Evolutionary conservation across 768 basidiomycete genomes (phyloP), one percentile per base, ranked within the genome.

Genomic region (Tricholomella constricta): DNA sequence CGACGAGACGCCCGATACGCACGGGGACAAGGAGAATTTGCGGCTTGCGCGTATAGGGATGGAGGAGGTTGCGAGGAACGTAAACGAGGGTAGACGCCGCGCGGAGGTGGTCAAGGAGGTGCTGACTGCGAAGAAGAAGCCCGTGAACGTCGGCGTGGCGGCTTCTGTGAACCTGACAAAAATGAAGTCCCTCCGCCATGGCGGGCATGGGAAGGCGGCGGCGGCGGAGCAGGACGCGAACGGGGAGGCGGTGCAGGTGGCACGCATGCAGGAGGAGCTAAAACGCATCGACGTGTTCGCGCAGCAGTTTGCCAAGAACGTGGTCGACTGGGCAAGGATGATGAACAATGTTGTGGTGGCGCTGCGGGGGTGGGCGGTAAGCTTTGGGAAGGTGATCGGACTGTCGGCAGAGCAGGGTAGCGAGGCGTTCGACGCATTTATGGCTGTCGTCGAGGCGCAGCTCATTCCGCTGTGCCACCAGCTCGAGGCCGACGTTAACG

Each of bases 61-160:
- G 71, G 88, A 91, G 62, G 83, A 84, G 49, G 83, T 89, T 5
- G 88, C 89, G 0, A 73, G 81, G 58, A 82, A 82, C 48, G 86
- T 94, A 9, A 94, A 94, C 49, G 91, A 94, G 63, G 86, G 83
- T 15, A 73, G 88, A 52, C 72, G 91, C 49, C 74, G 90, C 11
- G 81, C 83, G 47, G 91, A 94, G 67, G 86, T 92, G 34, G 84
- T 94, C 7, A 86, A 84, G 58, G 86, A 86, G 58, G 87, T 90
- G 31, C 75, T 93, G 35, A 73, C 70, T 1, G 65, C 72, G n/a
- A 76, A 70, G 32, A 69, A 70, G 65, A 76, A 71, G 52, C 70
- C 74, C 34, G 73, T 69, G 38, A 66, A 71, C 38, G 70, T 83
- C 27, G 74, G 77, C 3, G 77, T 83, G 17, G 70, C 81, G 9